Evolutionary conservation across 192 early-diverging fungal genomes (phyloP).

Genomic region (Allomyces macrogynus): DNA sequence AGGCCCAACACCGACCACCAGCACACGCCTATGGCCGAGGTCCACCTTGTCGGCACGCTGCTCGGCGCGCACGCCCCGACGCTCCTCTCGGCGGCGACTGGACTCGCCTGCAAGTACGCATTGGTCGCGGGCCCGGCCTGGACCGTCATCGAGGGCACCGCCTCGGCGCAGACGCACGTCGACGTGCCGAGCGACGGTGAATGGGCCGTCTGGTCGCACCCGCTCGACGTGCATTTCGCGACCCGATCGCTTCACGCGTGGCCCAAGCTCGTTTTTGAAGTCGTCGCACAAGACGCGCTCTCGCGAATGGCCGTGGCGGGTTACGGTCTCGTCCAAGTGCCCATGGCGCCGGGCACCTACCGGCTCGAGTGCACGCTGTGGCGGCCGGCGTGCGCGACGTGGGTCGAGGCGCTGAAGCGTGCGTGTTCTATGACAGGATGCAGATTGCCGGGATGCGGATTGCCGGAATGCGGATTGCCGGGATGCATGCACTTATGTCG

Average conservation of each 20-base stretch:
- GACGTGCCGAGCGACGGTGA: neutral
- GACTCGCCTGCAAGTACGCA: neutral
- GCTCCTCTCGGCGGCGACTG: neutral
- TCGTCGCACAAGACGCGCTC: neutral
- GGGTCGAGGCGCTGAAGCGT: too few species aligned
- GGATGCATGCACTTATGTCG: too few species aligned
- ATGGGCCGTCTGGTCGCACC: neutral
- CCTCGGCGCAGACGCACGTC: neutral
- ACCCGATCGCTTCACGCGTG: neutral
- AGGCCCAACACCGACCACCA: too few species aligned
- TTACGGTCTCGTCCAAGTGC: neutral
- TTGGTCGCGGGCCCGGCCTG: neutral
- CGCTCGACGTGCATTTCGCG: neutral
- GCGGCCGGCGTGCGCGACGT: neutral
- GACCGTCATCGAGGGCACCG: neutral
- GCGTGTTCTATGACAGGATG: too few species aligned
- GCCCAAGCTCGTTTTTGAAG: neutral
- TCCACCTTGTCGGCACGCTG: neutral
- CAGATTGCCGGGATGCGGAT: too few species aligned
- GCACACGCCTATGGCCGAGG: neutral
- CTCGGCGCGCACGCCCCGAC: neutral
- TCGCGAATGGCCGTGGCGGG: neutral
- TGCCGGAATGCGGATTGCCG: too few species aligned
- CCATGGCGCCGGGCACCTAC: neutral
- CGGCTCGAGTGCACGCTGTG: neutral